phyloP scores from a whole-genome alignment of 1,139 yeast genomes.

The Hemisphaericaspora xylofermentans region DNA sequence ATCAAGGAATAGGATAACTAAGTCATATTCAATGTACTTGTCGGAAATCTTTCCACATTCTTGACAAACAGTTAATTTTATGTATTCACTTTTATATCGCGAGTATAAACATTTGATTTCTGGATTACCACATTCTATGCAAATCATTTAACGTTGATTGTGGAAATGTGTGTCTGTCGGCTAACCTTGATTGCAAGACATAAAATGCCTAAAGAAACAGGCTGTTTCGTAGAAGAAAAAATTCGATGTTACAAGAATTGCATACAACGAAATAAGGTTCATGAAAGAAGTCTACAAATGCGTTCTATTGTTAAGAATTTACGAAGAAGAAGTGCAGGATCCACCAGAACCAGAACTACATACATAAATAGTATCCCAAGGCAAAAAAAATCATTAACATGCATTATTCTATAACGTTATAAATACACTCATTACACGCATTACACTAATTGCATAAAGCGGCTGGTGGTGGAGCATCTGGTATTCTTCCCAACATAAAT shows the following conservation, averaged over 20 bases:
- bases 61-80: constrained; percentile 76
- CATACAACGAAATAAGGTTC: too few relatives aligned
- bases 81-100: constrained; percentile 73
- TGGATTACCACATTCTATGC: constrained; percentile 79
- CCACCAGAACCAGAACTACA: too few relatives aligned
- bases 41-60: constrained; percentile 77
- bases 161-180: background rate
- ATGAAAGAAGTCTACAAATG: too few relatives aligned
- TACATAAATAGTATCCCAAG: too few relatives aligned
- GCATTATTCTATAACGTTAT: background rate
- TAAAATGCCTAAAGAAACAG: background rate
- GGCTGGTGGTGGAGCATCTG: constrained; percentile 79
- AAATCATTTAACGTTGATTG: constrained; percentile 56
- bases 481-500: constrained; percentile 68
- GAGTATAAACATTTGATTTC: constrained; percentile 63
- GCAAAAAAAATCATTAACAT: background rate
- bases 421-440: background rate
- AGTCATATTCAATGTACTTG: constrained; percentile 88
- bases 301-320: too few relatives aligned
- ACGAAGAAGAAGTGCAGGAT: too few relatives aligned
- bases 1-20: constrained; percentile 80
- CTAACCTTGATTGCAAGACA: background rate
- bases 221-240: too few relatives aligned
- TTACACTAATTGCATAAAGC: constrained; percentile 10
- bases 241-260: too few relatives aligned